Conservation (phyloP, 495 filamentous ascomycete genomes). For the Podospora appendiculata region DNA sequence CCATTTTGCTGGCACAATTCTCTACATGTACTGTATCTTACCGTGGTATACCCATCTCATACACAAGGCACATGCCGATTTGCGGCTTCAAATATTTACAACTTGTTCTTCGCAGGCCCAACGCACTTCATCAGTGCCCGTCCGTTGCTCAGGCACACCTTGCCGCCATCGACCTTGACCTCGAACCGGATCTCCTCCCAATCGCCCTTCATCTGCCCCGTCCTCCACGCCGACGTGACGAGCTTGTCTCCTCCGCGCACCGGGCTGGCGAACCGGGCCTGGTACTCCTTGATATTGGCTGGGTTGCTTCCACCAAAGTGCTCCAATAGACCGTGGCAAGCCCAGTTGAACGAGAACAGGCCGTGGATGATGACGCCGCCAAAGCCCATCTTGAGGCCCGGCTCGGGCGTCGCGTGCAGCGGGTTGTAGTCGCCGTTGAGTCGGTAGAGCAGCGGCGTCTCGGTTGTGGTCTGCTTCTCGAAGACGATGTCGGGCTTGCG, state of each 20-base stretch:
- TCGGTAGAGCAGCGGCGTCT: slow-evolving; percentile 70
- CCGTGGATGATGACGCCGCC: slow-evolving; percentile 85
- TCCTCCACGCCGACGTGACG: slow-evolving; percentile 56
- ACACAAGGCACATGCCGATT: not conserved
- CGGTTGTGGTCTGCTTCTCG: slow-evolving; percentile 55
- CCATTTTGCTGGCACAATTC: not conserved
- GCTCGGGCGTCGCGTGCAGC: slow-evolving; percentile 76
- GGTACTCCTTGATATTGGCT: slow-evolving; percentile 73
- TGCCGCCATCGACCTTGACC: slow-evolving; percentile 61
- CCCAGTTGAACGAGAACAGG: slow-evolving; percentile 74
- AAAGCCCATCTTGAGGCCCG: slow-evolving; percentile 83
- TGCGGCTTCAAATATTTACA: slow-evolving; percentile 35
- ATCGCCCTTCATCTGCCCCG: slow-evolving; percentile 56
- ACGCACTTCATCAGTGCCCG: slow-evolving; percentile 66
- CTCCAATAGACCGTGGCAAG: slow-evolving; percentile 67
- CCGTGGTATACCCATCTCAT: not conserved
- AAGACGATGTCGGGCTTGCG: slow-evolving; percentile 69
- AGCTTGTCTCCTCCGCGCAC: slow-evolving; percentile 71
- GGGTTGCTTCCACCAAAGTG: slow-evolving; percentile 68
- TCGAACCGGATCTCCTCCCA: slow-evolving; percentile 79
- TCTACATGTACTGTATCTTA: not conserved
- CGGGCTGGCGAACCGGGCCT: slow-evolving; percentile 78
- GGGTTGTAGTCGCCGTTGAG: slow-evolving; percentile 92
- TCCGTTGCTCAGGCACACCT: slow-evolving; percentile 77
- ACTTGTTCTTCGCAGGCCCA: slow-evolving; percentile 50